Conservation (phyloP, 75 land plant genomes). For the Cunninghamia lanceolata region DNA sequence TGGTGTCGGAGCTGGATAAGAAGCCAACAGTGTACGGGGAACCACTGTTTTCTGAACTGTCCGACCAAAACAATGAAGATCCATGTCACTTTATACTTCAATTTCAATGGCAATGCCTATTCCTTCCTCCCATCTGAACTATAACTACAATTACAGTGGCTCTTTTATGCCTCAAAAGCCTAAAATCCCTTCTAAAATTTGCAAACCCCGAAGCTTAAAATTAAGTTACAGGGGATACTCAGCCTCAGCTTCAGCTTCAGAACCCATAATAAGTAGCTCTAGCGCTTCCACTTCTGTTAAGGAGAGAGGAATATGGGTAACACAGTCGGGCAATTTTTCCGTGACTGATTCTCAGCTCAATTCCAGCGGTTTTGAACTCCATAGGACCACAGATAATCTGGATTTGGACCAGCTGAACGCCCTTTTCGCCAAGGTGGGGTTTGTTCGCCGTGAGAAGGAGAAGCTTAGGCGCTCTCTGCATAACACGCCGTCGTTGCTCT, state of each 20-base stretch:
- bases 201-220: background rate
- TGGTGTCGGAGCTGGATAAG: background rate
- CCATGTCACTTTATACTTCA: background rate
- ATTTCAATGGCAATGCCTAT: background rate
- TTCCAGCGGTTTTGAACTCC: slow-evolving; percentile 66
- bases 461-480: slow-evolving; percentile 58
- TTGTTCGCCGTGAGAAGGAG: slow-evolving; percentile 73
- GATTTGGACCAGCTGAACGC: slow-evolving; percentile 77
- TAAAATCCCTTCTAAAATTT: background rate
- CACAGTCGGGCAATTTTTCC: background rate
- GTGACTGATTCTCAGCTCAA: slow-evolving; percentile 46
- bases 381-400: slow-evolving; percentile 42
- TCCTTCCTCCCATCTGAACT: background rate
- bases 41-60: background rate
- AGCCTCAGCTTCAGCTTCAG: background rate
- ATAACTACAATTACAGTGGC: background rate
- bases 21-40: background rate
- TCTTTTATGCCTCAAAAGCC: background rate
- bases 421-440: slow-evolving; percentile 84
- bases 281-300: background rate
- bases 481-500: slow-evolving; percentile 59
- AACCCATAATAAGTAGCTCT: background rate
- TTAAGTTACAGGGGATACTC: background rate
- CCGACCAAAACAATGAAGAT: background rate
- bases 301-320: background rate